Evolutionary conservation across 495 filamentous ascomycete species (phyloP).

Genomic region (Penicillium pulvis): DNA sequence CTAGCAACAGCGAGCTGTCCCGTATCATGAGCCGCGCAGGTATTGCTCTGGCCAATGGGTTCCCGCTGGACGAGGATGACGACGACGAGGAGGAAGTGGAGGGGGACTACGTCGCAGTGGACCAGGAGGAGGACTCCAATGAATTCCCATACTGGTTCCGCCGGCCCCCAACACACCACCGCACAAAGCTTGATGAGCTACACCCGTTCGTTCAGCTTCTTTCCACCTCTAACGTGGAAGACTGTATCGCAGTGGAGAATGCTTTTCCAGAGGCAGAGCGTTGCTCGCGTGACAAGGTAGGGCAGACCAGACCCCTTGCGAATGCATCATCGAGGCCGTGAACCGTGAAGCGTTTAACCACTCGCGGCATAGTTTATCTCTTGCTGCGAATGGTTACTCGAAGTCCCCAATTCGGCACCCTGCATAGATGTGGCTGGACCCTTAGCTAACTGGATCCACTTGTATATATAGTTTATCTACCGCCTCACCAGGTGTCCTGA

Average conservation of each 20-base stretch:
- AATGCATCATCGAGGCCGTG: not conserved
- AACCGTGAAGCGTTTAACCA: not conserved
- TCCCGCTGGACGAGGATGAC: slow-evolving; percentile 37
- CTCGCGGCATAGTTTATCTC: not conserved
- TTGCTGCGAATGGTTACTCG: not conserved
- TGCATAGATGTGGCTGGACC: not conserved
- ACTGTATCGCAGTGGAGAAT: slow-evolving; percentile 75
- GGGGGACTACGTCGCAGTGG: slow-evolving; percentile 47
- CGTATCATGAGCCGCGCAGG: slow-evolving; percentile 37
- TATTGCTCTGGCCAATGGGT: slow-evolving; percentile 36
- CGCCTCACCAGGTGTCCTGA: slow-evolving; percentile 78
- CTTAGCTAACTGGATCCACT: slow-evolving; percentile 13
- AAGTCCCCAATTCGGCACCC: not conserved
- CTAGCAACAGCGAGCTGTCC: slow-evolving; percentile 36
- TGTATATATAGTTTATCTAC: slow-evolving; percentile 67
- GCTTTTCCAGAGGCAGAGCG: slow-evolving; percentile 74
- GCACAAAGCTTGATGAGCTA: slow-evolving; percentile 51
- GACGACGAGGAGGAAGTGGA: slow-evolving; percentile 44
- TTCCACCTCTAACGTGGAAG: slow-evolving; percentile 71
- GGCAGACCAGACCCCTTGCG: slow-evolving; percentile 18
- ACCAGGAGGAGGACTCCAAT: slow-evolving; percentile 42
- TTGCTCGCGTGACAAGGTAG: slow-evolving; percentile 78
- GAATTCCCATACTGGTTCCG: slow-evolving; percentile 50
- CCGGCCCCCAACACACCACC: slow-evolving; percentile 42
- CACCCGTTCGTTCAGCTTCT: slow-evolving; percentile 74